These are phyloP conservation scores for Hypomyces rosellus DNA, from an alignment of 2,329 filamentous ascomycete species.

Conservation along the genomic window DNA sequence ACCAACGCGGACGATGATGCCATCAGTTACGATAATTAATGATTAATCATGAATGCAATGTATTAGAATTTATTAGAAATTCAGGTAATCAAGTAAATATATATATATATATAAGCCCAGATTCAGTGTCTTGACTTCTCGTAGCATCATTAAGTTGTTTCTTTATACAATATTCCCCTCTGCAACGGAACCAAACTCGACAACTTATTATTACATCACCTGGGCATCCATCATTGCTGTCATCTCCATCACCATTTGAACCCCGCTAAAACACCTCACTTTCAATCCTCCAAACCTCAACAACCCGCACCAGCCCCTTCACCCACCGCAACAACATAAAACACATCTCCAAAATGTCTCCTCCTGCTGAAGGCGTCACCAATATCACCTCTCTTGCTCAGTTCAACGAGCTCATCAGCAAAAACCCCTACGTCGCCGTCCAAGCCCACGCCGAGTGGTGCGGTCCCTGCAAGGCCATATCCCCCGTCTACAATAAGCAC, in stretches of 20 bases:
- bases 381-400: conserved; percentile 37
- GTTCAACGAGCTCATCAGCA: conserved; percentile 43
- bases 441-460: conserved; percentile 58
- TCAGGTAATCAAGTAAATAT: no score
- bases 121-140: no score
- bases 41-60: no score
- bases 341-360: not conserved
- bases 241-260: not conserved
- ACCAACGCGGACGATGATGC: no score
- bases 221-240: no score
- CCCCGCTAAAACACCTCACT: not conserved
- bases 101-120: no score
- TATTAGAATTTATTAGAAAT: no score
- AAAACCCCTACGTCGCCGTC: conserved; percentile 45
- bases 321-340: not conserved
- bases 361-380: conserved; percentile 17
- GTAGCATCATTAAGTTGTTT: no score
- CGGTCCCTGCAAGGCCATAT: conserved; percentile 54
- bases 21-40: no score
- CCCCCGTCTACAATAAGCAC: conserved; percentile 46
- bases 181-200: no score
- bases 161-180: no score
- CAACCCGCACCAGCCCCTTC: not conserved
- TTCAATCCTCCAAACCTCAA: not conserved
- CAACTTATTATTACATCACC: no score